Base-by-base conservation (phyloP, 176 grass and related monocot genomes). In the Aegilops longissima region DNA sequence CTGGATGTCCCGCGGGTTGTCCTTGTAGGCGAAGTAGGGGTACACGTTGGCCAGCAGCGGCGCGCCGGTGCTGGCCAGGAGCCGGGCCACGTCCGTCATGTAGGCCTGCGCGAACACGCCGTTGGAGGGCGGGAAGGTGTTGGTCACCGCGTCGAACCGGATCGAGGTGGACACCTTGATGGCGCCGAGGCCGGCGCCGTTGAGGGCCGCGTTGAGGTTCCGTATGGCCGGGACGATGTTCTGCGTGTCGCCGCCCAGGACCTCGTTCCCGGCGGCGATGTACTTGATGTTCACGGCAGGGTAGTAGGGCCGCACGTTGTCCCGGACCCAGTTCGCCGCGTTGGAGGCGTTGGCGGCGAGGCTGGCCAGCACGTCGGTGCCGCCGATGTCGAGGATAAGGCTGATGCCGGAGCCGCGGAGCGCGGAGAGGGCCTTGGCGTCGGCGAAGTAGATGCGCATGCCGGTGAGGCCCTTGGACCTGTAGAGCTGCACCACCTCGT, bases 31-130 rank as follows among this genome's bases (percentile, higher is more conserved):
- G 86, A 95, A 85, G 84, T 92, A 95, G 0, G 93, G 93, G 63
- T 93, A 95, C 49, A 93, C 88, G 84, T 95, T 95, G n/a, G 45
- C 39, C 1, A 92, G 88, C 40, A 95, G 69, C 42, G 90, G 93
- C 24, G 90, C 56, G 35, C 47, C 58, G 44, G 71, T 92, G 71
- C 3, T 29, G 0, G 80, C 61, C 11, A 95, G 77, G 38, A 87
- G 89, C 80, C 62, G 29, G 7, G 62, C 83, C 20, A 93, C 74
- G 23, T 61, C 36, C 1, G 17, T 44, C 56, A 95, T 78, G 84
- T 59, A 40, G 54, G 49, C 18, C 29, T 77, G 5, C 17, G n/a
- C 14, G 88, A 90, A 93, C 17, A 34, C 72, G 21, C 86, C 94
- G 25, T 1, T 0, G 27, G 93, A 93, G 0, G 93, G 93, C 29